Percentiles rank a stretch among this genome's conserved stretches.
These are phyloP conservation scores for Phytophthora cactorum DNA, from an alignment of 352 stramenopile species.

Conservation along the genomic window DNA sequence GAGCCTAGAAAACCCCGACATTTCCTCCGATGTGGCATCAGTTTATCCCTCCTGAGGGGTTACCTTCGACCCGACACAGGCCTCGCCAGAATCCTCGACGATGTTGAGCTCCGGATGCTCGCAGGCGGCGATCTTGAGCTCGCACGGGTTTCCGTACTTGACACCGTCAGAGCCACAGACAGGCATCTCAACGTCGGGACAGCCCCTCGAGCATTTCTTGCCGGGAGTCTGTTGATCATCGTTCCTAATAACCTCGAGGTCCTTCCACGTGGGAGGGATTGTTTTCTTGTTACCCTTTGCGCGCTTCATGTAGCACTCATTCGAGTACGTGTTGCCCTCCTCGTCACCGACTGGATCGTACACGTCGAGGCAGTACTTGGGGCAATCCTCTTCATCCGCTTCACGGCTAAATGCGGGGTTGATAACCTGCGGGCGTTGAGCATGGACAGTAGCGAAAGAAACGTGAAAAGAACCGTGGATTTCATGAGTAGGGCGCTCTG, in stretches of 20 bases:
- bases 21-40: background rate
- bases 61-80: background rate
- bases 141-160: conserved; percentile 2
- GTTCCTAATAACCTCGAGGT: background rate
- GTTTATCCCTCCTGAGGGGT: background rate
- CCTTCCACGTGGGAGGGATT: background rate
- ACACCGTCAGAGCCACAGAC: background rate
- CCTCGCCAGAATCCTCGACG: background rate
- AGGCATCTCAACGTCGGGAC: background rate
- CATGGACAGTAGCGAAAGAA: background rate
- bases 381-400: background rate
- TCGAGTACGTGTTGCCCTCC: conserved; percentile 8
- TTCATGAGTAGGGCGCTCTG: background rate
- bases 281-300: conserved; percentile 8
- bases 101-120: conserved; percentile 1
- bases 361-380: conserved; percentile 3
- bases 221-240: background rate
- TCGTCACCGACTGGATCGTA: conserved; percentile 5
- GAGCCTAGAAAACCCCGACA: background rate
- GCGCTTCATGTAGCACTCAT: conserved; percentile 15
- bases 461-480: background rate
- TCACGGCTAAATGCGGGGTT: background rate
- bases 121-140: background rate
- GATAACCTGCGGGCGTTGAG: background rate
- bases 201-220: background rate